Evolutionary conservation across 164 flowering plant species (phyloP).

Genomic region (Chimonanthus praecox): DNA sequence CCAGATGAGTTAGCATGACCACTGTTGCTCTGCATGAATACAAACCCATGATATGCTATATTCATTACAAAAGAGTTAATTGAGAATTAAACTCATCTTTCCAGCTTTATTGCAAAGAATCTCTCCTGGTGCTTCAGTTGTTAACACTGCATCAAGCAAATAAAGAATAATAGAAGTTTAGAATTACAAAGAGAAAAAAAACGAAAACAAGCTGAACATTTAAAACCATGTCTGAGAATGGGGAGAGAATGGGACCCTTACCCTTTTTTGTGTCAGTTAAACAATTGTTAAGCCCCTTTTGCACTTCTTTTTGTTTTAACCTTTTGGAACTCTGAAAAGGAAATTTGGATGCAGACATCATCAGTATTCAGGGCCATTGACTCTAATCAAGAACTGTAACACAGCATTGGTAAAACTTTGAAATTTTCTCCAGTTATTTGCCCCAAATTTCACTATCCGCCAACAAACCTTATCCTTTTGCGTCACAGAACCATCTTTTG

Average conservation of each 20-base stretch:
- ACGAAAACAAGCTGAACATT: not conserved
- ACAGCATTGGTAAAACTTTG: not conserved
- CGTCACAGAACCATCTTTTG: not conserved
- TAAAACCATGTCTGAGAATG: not conserved
- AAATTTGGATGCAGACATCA: not conserved
- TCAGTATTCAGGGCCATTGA: not conserved
- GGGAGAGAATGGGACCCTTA: not conserved
- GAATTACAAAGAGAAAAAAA: not conserved
- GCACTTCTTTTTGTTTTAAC: not conserved
- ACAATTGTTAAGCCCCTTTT: not conserved
- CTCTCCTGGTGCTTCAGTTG: not conserved
- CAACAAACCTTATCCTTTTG: not conserved
- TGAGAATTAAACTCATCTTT: not conserved
- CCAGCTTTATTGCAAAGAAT: not conserved
- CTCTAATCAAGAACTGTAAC: not conserved
- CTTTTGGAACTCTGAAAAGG: slow-evolving; percentile 2
- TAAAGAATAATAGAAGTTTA: not conserved
- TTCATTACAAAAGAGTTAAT: not conserved
- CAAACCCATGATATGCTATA: not conserved
- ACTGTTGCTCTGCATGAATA: not conserved
- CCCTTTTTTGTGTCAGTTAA: not conserved
- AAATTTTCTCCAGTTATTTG: not conserved
- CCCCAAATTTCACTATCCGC: not conserved
- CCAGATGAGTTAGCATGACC: not conserved
- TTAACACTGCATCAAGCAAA: not conserved